These are phyloP conservation scores for Ogataea parapolymorpha DNA, from an alignment of 805 yeast species.

Conservation along the genomic window DNA sequence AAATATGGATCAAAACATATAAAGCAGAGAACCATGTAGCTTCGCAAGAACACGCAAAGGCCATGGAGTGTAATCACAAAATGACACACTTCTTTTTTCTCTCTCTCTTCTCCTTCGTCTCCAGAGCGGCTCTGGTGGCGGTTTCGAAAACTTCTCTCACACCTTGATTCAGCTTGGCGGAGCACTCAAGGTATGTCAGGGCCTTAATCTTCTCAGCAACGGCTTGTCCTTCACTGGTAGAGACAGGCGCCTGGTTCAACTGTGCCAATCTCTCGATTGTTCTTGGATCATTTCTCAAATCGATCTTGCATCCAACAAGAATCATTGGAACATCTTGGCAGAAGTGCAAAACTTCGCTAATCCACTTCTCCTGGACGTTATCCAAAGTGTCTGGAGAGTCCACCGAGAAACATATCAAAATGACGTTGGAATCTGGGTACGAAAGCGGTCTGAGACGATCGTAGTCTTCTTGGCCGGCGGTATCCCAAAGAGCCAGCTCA, in stretches of 20 bases:
- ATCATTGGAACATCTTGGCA: constrained; percentile 93
- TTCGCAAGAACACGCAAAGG: background rate
- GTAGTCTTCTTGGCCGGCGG: constrained; percentile 98
- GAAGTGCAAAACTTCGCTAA: constrained; percentile 87
- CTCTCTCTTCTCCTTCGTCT: constrained; percentile 54
- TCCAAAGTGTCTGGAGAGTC: constrained; percentile 90
- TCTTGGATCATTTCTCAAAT: constrained; percentile 77
- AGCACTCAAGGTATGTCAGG: constrained; percentile 81
- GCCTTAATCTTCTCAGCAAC: constrained; percentile 92
- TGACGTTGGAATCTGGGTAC: constrained; percentile 90
- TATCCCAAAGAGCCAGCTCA: constrained; percentile 95
- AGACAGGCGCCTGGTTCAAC: constrained; percentile 76
- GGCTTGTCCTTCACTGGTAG: constrained; percentile 77
- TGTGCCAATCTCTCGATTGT: constrained; percentile 73
- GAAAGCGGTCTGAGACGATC: constrained; percentile 89
- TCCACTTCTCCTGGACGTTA: constrained; percentile 95
- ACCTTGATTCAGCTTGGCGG: constrained; percentile 88
- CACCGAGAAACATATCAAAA: constrained; percentile 85
- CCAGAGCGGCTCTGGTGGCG: constrained; percentile 87
- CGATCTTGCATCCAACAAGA: constrained; percentile 88
- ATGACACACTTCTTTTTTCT: constrained; percentile 69
- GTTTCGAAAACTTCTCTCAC: constrained; percentile 90
- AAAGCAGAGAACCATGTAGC: constrained; percentile 7
- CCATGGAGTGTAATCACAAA: constrained; percentile 38
- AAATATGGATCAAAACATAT: constrained; percentile 14